A percentile compares a stretch with the other conserved stretches of the same genome.
Conservation (phyloP, 169 alveolate species). For the Babesia bigemina region DNA sequence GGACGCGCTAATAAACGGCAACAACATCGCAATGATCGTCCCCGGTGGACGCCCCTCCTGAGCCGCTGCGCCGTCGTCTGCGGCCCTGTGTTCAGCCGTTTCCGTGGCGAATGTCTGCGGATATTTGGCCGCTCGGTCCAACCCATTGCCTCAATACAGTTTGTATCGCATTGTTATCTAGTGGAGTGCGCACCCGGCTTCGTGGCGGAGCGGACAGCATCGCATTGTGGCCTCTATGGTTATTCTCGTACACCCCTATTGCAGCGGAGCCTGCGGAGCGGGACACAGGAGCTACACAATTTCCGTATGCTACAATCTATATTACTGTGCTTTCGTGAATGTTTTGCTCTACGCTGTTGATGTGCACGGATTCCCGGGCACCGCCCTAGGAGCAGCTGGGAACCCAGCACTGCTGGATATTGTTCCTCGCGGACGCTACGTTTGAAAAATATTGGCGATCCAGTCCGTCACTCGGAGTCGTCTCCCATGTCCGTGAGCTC, state of each 20-base stretch:
- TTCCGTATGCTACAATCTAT: too few relatives aligned
- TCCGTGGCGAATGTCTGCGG: not conserved
- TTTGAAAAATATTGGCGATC: not conserved
- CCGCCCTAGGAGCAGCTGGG: too few relatives aligned
- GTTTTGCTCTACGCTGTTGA: too few relatives aligned
- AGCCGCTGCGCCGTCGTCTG: not conserved
- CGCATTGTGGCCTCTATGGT: too few relatives aligned
- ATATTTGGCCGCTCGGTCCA: not conserved
- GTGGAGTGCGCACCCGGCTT: not conserved
- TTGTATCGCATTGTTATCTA: not conserved
- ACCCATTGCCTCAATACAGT: not conserved
- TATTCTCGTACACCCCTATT: too few relatives aligned
- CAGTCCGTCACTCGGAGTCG: constrained; percentile 9
- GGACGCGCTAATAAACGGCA: constrained; percentile 81
- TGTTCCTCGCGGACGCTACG: too few relatives aligned
- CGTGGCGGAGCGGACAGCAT: too few relatives aligned
- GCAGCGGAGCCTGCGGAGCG: not conserved
- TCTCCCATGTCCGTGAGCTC: constrained; percentile 28
- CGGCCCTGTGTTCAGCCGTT: not conserved
- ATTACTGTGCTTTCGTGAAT: too few relatives aligned
- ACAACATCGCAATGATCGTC: constrained; percentile 82
- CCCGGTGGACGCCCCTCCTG: constrained; percentile 78
- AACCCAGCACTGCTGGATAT: too few relatives aligned
- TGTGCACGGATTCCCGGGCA: too few relatives aligned
- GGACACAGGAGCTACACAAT: not conserved